Evolutionary conservation across 2,329 filamentous ascomycete genomes (phyloP), one percentile per base, ranked within the genome.

Genomic region (Colletotrichum navitas): DNA sequence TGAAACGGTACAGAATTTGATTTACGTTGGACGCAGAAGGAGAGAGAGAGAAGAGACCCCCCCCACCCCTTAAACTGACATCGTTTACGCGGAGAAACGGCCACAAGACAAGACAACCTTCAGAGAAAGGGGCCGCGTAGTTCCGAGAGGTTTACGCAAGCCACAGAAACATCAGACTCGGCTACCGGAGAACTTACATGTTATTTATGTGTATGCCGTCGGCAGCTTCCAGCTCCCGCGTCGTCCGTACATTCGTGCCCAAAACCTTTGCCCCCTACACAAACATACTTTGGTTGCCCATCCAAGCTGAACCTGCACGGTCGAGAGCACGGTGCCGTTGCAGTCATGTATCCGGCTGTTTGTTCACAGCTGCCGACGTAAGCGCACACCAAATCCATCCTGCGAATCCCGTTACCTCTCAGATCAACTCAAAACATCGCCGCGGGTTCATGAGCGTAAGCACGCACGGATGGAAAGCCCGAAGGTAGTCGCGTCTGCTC

Each of bases 361-460:
- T 32, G 16, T 21, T 26, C 18, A 7, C 7, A 12, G 34, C 32
- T 36, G 32, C 51, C 59, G 26, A 62, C 43, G 59, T 62, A 51
- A 51, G 59, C 45, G 47, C 39, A 34, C 56, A 45, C 39, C 11
- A 41, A 39, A 6, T 11, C 24, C 49, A 29, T 52, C 24, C 4
- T 5, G 11, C 3, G 32, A 36, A 55, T 6, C 52, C 18, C 21
- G 8, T 47, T 24, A 32, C n/a, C 49, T 51, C 43, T 51, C n/a
- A n/a, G 43, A 62, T 62, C 26, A 36, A 49, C 43, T 39, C 43
- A 51, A 62, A 62, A 51, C 43, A 21, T 62, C 14, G 43, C 59
- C 59, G 51, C n/a, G 14, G 32, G 43, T 34, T 62, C 29, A 51
- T 24, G 32, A 14, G 32, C 32, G 21, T 32, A 26, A 62, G 29